Conservation (phyloP, 1,284 basidiomycete species). For the Sporisorium graminicola region DNA sequence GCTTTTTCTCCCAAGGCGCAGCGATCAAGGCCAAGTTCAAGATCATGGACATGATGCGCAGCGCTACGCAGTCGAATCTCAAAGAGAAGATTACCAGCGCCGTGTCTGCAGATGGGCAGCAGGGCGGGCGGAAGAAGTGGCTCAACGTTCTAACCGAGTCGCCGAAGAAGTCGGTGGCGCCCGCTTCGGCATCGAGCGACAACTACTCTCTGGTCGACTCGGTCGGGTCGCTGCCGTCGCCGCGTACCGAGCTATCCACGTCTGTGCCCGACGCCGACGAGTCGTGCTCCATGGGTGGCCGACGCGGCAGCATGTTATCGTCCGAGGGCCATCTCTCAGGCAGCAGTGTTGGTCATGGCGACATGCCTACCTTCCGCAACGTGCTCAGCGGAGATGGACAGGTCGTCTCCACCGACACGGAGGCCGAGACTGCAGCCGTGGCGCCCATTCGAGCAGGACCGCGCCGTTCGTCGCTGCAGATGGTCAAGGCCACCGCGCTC, state of each 20-base stretch:
- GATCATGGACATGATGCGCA: conserved; percentile 55
- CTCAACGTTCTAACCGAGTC: conserved; percentile 29
- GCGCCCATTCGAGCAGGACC: conserved; percentile 12
- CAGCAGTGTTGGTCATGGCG: conserved; percentile 20
- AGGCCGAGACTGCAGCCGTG: background rate
- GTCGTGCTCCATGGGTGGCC: background rate
- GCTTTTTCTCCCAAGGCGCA: conserved; percentile 56
- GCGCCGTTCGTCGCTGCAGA: conserved; percentile 26
- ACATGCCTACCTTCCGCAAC: conserved; percentile 7
- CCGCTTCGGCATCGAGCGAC: conserved; percentile 23
- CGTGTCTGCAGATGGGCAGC: conserved; percentile 14
- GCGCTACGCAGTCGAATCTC: conserved; percentile 33
- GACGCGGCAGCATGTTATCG: conserved; percentile 29
- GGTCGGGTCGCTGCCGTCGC: conserved; percentile 16
- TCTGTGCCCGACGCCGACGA: conserved; percentile 12
- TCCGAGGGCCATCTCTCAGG: conserved; percentile 9
- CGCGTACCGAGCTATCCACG: conserved; percentile 10
- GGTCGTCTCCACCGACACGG: background rate
- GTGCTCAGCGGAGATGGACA: conserved; percentile 12
- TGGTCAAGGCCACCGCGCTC: conserved; percentile 19
- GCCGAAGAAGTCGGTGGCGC: conserved; percentile 11
- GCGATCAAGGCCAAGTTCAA: conserved; percentile 61
- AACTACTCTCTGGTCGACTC: conserved; percentile 33
- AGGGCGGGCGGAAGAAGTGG: conserved; percentile 41
- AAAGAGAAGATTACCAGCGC: conserved; percentile 39